Percentiles rank a stretch among this genome's conserved stretches.
These are phyloP conservation scores for Parathielavia appendiculata DNA, from an alignment of 495 filamentous ascomycete species.

Conservation along the genomic window DNA sequence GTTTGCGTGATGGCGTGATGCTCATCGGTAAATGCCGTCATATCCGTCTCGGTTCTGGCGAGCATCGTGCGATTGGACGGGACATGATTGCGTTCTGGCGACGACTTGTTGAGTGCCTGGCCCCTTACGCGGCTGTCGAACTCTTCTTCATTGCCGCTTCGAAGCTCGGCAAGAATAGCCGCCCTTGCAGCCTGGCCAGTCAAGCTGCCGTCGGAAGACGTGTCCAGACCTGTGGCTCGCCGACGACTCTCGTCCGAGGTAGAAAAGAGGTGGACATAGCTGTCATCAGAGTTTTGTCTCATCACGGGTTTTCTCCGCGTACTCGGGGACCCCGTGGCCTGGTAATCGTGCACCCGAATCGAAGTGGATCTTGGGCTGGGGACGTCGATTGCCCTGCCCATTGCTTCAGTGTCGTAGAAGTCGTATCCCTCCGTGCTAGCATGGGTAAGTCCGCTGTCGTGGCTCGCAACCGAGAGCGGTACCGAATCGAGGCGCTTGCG, in stretches of 20 bases:
- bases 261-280: conserved; percentile 72
- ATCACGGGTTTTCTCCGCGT: conserved; percentile 41
- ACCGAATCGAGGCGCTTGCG: conserved; percentile 42
- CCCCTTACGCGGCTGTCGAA: conserved; percentile 38
- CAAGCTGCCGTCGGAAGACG: conserved; percentile 34
- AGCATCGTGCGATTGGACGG: conserved; percentile 24
- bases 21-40: conserved; percentile 38
- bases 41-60: conserved; percentile 32
- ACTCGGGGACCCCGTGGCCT: conserved; percentile 24
- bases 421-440: conserved; percentile 53
- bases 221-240: conserved; percentile 37
- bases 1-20: conserved; percentile 44
- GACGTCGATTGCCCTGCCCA: conserved; percentile 43
- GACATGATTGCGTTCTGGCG: conserved; percentile 22
- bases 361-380: conserved; percentile 25
- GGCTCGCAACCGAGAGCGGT: conserved; percentile 39
- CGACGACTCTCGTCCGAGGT: conserved; percentile 58
- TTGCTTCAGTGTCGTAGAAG: conserved; percentile 50
- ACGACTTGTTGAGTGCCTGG: conserved; percentile 27
- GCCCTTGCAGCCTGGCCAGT: conserved; percentile 12
- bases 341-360: conserved; percentile 32
- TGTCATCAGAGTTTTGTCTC: conserved; percentile 72
- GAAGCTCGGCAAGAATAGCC: conserved; percentile 21
- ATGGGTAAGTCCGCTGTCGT: conserved; percentile 39
- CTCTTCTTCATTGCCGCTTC: conserved; percentile 27